A percentile compares a stretch with the other conserved stretches of the same genome.
Conservation (phyloP, 2,329 filamentous ascomycete genomes). For the Arachnopeziza araneosa region DNA sequence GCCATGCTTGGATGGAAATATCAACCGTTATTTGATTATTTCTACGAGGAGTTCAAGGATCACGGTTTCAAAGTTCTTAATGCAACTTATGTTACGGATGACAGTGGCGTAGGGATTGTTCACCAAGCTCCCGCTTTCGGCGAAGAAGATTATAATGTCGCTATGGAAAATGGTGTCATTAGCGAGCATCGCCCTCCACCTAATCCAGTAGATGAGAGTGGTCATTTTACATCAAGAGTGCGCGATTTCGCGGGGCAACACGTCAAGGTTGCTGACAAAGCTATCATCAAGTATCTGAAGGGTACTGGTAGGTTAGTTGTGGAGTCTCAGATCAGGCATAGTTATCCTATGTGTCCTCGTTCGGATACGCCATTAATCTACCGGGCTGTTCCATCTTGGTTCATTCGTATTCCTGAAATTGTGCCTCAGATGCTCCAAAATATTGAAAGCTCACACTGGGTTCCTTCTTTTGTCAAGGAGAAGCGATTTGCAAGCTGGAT, state of each 20-base stretch:
- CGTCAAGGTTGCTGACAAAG: slow-evolving; percentile 88
- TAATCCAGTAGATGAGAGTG: slow-evolving; percentile 82
- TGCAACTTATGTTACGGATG: slow-evolving; percentile 79
- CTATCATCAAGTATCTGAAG: slow-evolving; percentile 86
- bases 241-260: slow-evolving; percentile 79
- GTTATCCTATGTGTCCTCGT: slow-evolving; percentile 88
- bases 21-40: slow-evolving; percentile 83
- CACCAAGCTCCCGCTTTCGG: slow-evolving; percentile 92
- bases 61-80: slow-evolving; percentile 76
- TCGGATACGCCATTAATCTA: slow-evolving; percentile 96
- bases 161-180: slow-evolving; percentile 70
- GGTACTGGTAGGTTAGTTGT: slow-evolving; percentile 69
- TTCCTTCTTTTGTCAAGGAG: slow-evolving; percentile 85
- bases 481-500: slow-evolving; percentile 91
- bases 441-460: slow-evolving; percentile 87
- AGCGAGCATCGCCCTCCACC: slow-evolving; percentile 73
- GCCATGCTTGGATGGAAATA: slow-evolving; percentile 82
- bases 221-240: slow-evolving; percentile 71
- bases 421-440: slow-evolving; percentile 87
- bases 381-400: slow-evolving; percentile 89
- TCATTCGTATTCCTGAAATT: slow-evolving; percentile 79
- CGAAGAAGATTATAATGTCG: slow-evolving; percentile 91
- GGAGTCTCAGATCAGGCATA: slow-evolving; percentile 83
- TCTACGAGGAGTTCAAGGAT: slow-evolving; percentile 83
- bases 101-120: slow-evolving; percentile 89